phyloP scores from a whole-genome alignment of 164 flowering plant species.

The Piper betle region DNA sequence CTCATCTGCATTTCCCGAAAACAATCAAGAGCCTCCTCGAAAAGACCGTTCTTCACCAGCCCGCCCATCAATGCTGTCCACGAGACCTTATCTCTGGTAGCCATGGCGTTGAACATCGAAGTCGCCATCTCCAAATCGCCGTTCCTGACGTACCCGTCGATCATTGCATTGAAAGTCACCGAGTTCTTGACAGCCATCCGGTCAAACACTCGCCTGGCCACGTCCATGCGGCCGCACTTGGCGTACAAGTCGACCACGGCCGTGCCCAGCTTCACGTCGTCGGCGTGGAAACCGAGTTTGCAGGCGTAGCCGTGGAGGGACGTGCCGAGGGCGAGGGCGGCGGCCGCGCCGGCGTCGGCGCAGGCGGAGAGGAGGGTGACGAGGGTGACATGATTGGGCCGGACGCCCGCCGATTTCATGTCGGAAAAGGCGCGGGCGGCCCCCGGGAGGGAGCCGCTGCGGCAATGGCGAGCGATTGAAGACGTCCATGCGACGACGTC shows the following conservation, averaged over 20 bases:
- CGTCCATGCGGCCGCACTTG: conserved; percentile 3
- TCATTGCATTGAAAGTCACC: conserved; percentile 10
- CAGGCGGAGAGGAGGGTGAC: conserved; percentile 6
- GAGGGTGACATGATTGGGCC: conserved; percentile 6
- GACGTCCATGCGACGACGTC: conserved; percentile 7
- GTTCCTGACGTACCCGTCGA: conserved; percentile 9
- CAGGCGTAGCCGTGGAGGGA: conserved; percentile 3
- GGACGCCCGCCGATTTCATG: conserved; percentile 3
- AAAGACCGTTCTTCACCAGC: conserved; percentile 6
- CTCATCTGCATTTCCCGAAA: conserved; percentile 7
- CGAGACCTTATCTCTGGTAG: conserved; percentile 6
- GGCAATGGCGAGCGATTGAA: conserved; percentile 7
- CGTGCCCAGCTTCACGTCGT: conserved; percentile 5
- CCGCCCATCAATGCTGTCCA: conserved; percentile 11
- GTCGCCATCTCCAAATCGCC: conserved; percentile 2
- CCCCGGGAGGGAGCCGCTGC: conserved; percentile 1
- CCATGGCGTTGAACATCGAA: conserved; percentile 2
- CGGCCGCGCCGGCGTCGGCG: background rate
- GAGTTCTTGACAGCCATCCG: conserved; percentile 9
- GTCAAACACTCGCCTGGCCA: conserved; percentile 9
- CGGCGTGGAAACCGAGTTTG: conserved; percentile 1
- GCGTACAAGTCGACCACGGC: conserved; percentile 5
- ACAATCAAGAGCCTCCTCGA: conserved; percentile 7
- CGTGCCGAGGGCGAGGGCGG: background rate
- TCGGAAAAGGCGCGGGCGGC: background rate